Conservation (phyloP, 1,284 basidiomycete species). For the Ceratobasidium sp. region DNA sequence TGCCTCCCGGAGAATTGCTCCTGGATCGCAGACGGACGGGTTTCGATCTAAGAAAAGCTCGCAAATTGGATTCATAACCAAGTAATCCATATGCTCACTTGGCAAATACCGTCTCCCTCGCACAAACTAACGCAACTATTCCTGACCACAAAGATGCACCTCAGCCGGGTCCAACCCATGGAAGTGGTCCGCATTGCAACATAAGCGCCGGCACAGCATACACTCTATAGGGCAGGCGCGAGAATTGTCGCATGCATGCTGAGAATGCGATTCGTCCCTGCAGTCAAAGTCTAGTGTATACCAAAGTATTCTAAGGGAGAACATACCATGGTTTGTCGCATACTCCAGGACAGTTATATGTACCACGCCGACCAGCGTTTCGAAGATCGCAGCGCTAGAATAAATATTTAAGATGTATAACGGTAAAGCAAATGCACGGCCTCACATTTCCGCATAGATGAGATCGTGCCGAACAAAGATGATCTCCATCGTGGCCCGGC, state of each 20-base stretch:
- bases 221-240: conserved; percentile 62
- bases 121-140: conserved; percentile 53
- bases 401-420: conserved; percentile 32
- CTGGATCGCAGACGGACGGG: conserved; percentile 62
- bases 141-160: conserved; percentile 67
- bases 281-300: background rate
- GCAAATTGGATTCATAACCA: background rate
- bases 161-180: conserved; percentile 56
- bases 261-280: conserved; percentile 57
- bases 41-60: conserved; percentile 61
- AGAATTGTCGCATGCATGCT: conserved; percentile 58
- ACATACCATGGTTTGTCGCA: conserved; percentile 58
- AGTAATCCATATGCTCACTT: background rate
- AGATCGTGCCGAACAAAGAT: conserved; percentile 60
- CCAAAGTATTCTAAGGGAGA: background rate
- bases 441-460: conserved; percentile 66
- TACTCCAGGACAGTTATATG: conserved; percentile 54
- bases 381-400: conserved; percentile 58
- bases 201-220: conserved; percentile 62
- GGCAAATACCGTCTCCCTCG: conserved; percentile 49
- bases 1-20: conserved; percentile 61
- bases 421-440: conserved; percentile 23
- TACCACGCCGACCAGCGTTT: conserved; percentile 46
- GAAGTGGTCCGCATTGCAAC: conserved; percentile 59
- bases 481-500: conserved; percentile 55